phyloP scores from a whole-genome alignment of 768 basidiomycete species.

The Boletus rubroflammeus region DNA sequence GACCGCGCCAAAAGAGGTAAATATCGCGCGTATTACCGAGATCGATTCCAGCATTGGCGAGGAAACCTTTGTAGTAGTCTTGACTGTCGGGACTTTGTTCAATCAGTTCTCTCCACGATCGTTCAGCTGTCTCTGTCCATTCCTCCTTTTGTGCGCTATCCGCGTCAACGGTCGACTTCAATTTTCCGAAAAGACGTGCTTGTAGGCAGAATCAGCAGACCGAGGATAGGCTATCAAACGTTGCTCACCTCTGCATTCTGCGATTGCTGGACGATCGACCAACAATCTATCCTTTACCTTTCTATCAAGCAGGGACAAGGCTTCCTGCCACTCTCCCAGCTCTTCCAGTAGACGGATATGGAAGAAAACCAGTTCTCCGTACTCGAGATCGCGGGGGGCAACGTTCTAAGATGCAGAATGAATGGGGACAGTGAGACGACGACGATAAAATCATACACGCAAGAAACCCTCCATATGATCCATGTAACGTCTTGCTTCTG shows the following conservation, averaged over 20 bases:
- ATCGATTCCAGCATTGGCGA: slow-evolving; percentile 61
- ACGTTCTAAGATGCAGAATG: slow-evolving; percentile 50
- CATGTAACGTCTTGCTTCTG: slow-evolving; percentile 67
- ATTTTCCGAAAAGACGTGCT: slow-evolving; percentile 79
- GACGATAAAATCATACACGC: slow-evolving; percentile 45
- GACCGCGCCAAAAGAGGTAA: slow-evolving; percentile 1
- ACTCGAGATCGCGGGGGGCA: slow-evolving; percentile 74
- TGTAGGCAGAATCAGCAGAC: slow-evolving; percentile 10
- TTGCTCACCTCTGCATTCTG: slow-evolving; percentile 60
- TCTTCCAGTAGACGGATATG: slow-evolving; percentile 74
- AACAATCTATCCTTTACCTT: slow-evolving; percentile 62
- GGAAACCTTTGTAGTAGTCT: slow-evolving; percentile 74
- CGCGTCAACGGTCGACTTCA: slow-evolving; percentile 24
- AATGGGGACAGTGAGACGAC: slow-evolving; percentile 3
- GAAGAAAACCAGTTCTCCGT: slow-evolving; percentile 79
- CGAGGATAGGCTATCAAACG: neutral
- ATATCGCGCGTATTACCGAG: slow-evolving; percentile 45
- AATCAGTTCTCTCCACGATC: slow-evolving; percentile 77
- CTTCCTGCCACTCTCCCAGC: slow-evolving; percentile 56
- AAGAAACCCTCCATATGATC: slow-evolving; percentile 68
- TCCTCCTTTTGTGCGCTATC: slow-evolving; percentile 24
- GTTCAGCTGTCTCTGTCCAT: slow-evolving; percentile 64
- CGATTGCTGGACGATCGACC: slow-evolving; percentile 66
- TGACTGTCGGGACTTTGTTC: slow-evolving; percentile 83
- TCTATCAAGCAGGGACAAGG: slow-evolving; percentile 58